phyloP scores from a whole-genome alignment of 495 filamentous ascomycete genomes.

The Penicillium odoratum region DNA sequence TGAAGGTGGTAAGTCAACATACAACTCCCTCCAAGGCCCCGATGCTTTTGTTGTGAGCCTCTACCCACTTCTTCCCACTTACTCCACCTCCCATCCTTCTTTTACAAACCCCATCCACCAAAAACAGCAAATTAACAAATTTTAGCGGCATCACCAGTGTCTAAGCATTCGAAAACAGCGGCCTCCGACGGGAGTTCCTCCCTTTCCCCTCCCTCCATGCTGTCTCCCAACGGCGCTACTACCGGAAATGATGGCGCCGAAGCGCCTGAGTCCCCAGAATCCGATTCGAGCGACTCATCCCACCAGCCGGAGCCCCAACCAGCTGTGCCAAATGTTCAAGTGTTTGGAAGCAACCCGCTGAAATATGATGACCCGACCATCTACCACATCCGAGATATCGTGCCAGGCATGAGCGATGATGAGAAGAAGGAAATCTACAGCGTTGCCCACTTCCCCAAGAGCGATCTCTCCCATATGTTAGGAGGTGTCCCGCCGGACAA shows the following conservation, averaged over 20 bases:
- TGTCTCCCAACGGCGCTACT: constrained; percentile 54
- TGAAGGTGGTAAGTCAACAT: constrained; percentile 59
- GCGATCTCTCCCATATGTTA: constrained; percentile 79
- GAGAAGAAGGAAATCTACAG: constrained; percentile 83
- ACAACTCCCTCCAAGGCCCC: constrained; percentile 1
- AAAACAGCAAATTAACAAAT: constrained; percentile 16
- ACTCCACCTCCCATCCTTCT: constrained; percentile 18
- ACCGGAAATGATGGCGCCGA: constrained; percentile 47
- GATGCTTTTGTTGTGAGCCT: constrained; percentile 7
- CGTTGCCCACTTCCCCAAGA: constrained; percentile 77
- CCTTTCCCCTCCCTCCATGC: constrained; percentile 52
- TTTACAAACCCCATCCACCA: constrained; percentile 1
- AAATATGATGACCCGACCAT: constrained; percentile 90
- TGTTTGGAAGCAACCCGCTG: constrained; percentile 90
- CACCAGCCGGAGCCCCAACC: constrained; percentile 79
- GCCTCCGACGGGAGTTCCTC: constrained; percentile 62
- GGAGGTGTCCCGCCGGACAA: constrained; percentile 86
- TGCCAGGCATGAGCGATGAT: constrained; percentile 72
- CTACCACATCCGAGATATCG: constrained; percentile 83
- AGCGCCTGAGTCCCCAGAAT: constrained; percentile 47
- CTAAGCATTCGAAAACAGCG: constrained; percentile 51
- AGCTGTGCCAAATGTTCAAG: constrained; percentile 70
- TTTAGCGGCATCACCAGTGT: constrained; percentile 46
- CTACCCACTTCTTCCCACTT: constrained; percentile 16
- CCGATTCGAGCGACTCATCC: constrained; percentile 63